Conservation (phyloP, 768 basidiomycete species). For the Termitomyces sp. region DNA sequence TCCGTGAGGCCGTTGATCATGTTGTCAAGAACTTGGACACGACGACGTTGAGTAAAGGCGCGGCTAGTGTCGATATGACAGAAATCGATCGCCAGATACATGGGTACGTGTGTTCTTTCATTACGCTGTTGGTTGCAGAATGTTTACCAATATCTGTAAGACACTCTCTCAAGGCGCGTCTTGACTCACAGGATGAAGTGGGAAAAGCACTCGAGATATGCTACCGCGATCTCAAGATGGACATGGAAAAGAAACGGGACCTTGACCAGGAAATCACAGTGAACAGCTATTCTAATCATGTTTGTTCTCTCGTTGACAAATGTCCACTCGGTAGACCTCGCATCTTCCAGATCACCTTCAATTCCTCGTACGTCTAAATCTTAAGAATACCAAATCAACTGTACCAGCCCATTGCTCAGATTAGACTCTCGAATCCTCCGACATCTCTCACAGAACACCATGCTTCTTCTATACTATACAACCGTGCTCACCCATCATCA, state of each 20-base stretch:
- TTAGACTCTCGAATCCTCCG: slow-evolving; percentile 53
- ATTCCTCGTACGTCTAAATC: slow-evolving; percentile 47
- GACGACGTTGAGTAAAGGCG: slow-evolving; percentile 48
- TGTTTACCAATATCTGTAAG: slow-evolving; percentile 24
- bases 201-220: slow-evolving; percentile 56
- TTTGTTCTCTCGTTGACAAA: not conserved
- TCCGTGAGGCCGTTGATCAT: slow-evolving; percentile 48
- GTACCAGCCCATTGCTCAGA: slow-evolving; percentile 27
- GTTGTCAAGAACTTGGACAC: slow-evolving; percentile 56
- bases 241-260: slow-evolving; percentile 45
- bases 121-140: not conserved
- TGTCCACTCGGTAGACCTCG: slow-evolving; percentile 34
- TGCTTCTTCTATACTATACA: slow-evolving; percentile 51
- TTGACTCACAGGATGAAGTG: slow-evolving; percentile 58
- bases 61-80: slow-evolving; percentile 50
- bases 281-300: not conserved
- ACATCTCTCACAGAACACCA: slow-evolving; percentile 40
- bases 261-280: slow-evolving; percentile 67
- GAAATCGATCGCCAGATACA: slow-evolving; percentile 50
- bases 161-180: slow-evolving; percentile 60
- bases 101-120: slow-evolving; percentile 38
- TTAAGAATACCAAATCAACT: not conserved
- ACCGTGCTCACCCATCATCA: slow-evolving; percentile 38
- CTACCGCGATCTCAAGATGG: slow-evolving; percentile 46
- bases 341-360: slow-evolving; percentile 70